Conservation (phyloP, 768 basidiomycete genomes). For the Tulasnella sp. region DNA sequence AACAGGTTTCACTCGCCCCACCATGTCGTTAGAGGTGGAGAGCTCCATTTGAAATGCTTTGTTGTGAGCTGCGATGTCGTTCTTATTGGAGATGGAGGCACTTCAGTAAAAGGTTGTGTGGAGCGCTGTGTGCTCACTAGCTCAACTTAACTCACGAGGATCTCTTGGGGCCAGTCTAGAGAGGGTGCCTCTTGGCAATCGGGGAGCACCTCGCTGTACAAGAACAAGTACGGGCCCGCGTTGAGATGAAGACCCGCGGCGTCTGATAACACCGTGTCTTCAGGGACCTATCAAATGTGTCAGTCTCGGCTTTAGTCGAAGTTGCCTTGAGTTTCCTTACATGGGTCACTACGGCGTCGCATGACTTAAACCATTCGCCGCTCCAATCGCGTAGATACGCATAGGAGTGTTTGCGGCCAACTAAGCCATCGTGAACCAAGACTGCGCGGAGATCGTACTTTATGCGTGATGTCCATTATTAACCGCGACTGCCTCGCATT, state of each 20-base stretch:
- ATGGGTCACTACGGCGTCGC: slow-evolving; percentile 46
- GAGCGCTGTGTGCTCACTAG: not conserved
- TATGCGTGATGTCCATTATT: too few species aligned
- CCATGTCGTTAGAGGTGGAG: not conserved
- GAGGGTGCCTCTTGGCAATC: not conserved
- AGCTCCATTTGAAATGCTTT: not conserved
- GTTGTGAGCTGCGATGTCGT: not conserved
- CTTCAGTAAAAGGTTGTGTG: not conserved
- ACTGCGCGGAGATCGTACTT: slow-evolving; percentile 77
- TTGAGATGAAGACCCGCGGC: slow-evolving; percentile 58
- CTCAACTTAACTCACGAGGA: not conserved
- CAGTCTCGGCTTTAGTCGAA: not conserved
- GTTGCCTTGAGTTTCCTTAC: not conserved
- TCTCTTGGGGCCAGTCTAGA: not conserved
- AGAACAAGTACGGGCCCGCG: slow-evolving; percentile 67
- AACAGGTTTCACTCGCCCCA: not conserved
- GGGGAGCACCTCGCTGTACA: slow-evolving; percentile 41
- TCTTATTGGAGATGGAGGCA: not conserved
- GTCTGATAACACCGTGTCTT: slow-evolving; percentile 58
- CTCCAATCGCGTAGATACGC: slow-evolving; percentile 56
- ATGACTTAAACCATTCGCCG: slow-evolving; percentile 70
- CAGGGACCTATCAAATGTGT: slow-evolving; percentile 42
- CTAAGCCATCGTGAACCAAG: slow-evolving; percentile 64
- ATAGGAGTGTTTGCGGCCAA: slow-evolving; percentile 65
- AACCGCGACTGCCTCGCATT: too few species aligned